Conservation (phyloP, 1,284 basidiomycete species). For the Microbotryomycetes sp. region DNA sequence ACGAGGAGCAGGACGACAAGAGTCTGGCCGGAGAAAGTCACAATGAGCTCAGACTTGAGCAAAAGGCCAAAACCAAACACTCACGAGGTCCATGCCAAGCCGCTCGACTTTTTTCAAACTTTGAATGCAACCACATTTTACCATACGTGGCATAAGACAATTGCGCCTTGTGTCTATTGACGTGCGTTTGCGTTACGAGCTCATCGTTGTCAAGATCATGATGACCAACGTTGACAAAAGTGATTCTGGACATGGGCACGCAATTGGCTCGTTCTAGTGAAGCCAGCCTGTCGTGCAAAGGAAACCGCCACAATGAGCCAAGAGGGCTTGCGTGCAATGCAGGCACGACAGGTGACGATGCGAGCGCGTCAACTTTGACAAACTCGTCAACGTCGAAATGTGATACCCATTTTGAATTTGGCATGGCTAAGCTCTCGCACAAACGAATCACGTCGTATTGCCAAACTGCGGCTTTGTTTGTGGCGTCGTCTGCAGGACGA, state of each 20-base stretch:
- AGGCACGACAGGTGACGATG: slow-evolving; percentile 11
- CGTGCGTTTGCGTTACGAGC: slow-evolving; percentile 14
- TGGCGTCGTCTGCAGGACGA: slow-evolving; percentile 7
- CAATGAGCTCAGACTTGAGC: background rate
- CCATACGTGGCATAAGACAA: slow-evolving; percentile 18
- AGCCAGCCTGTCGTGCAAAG: slow-evolving; percentile 10
- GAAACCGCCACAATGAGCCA: slow-evolving; percentile 7
- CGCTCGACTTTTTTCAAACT: background rate
- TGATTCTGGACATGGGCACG: slow-evolving; percentile 19
- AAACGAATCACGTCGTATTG: slow-evolving; percentile 19
- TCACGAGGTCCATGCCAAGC: slow-evolving; percentile 25
- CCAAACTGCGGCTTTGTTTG: slow-evolving; percentile 14
- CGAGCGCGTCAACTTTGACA: slow-evolving; percentile 22
- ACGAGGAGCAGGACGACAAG: slow-evolving; percentile 12
- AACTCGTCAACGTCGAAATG: slow-evolving; percentile 33
- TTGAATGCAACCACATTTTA: slow-evolving; percentile 22
- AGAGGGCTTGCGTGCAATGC: background rate
- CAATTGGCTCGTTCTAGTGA: slow-evolving; percentile 12
- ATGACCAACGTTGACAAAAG: slow-evolving; percentile 25
- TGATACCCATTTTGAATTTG: slow-evolving; percentile 13
- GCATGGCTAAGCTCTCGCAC: slow-evolving; percentile 21
- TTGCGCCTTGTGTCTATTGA: slow-evolving; percentile 3
- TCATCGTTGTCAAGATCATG: slow-evolving; percentile 1
- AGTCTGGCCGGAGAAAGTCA: slow-evolving; percentile 1
- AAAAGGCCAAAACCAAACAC: background rate